Base-by-base conservation (phyloP, 176 grass and related monocot genomes). In the Puccinellia tenuiflora region DNA sequence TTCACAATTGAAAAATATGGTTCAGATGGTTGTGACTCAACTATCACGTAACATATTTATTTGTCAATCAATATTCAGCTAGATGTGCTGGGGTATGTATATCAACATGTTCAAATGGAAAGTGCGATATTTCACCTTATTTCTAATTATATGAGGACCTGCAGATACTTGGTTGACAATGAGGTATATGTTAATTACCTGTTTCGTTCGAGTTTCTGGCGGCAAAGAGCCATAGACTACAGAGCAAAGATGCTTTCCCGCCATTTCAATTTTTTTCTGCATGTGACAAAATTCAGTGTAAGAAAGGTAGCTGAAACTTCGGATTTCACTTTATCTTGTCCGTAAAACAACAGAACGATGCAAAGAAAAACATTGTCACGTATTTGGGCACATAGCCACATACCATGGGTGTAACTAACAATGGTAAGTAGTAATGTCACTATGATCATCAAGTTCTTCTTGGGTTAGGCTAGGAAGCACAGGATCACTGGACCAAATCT, bases 161-260 rank as follows among this genome's bases (percentile, higher is more conserved):
- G 67, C 10, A n/a, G 71, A 77, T 42, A 84, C 50, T 56, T 46
- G 48, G 31, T 62, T 62, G 59, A 57, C 28, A 88, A 84, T 70
- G 21, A 63, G 65, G 52, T 18, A 33, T 63, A 52, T 54, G 25
- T 24, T 20, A 47, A 18, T 37, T 89, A 95, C 96, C 92, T 98
- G 96, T 70, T 95, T 98, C 18, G 92, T 98, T 85, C 92, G 91
- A 86, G 96, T 98, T 88, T 91, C 92, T 76, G 96, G 92, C 54
- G 96, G 96, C 87, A 98, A 83, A 77, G 96, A 98, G 74, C 96
- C 96, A 86, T 98, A 98, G 78, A 98, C 96, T 72, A 98, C 90
- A 87, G 96, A 95, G 53, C 96, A 98, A 56, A 98, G 85, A 91
- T 95, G 96, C 1, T 98, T 95, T 65, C 96, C 89, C 30, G 64